Conservation (phyloP, 495 filamentous ascomycete genomes). For the Aspergillus ostianus region DNA sequence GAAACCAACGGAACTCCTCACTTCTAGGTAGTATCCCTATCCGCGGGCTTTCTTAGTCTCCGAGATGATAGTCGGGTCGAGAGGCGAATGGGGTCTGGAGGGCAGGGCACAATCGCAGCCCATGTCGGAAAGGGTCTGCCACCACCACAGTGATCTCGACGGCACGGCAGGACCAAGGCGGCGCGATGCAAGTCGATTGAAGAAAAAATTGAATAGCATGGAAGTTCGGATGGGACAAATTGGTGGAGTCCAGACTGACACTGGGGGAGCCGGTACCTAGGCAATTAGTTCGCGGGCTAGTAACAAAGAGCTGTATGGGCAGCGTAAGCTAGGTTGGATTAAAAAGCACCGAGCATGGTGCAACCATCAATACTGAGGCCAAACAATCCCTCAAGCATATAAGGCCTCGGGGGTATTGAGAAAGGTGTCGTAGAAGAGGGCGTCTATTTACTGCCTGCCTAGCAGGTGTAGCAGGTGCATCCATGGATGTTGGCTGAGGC, state of each 20-base stretch:
- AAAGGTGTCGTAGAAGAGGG: no score
- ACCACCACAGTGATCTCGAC: conserved; percentile 8
- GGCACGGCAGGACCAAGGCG: conserved; percentile 2
- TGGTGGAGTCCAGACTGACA: conserved; percentile 20
- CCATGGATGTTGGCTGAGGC: neutral
- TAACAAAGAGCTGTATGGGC: neutral
- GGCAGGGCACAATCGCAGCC: conserved; percentile 20
- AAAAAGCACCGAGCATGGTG: neutral
- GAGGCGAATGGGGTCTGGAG: conserved; percentile 18
- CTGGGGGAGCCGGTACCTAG: conserved; percentile 8
- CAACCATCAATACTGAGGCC: neutral
- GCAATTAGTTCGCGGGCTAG: conserved; percentile 5
- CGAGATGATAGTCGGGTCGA: conserved; percentile 13
- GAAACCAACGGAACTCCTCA: conserved; percentile 13
- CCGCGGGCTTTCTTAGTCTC: conserved; percentile 13
- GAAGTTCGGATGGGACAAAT: conserved; percentile 17
- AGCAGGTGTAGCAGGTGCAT: no score
- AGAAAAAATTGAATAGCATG: conserved; percentile 8
- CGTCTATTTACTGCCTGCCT: no score
- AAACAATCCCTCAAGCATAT: no score
- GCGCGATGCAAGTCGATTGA: neutral
- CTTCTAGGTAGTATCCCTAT: conserved; percentile 15
- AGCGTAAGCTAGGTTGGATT: neutral
- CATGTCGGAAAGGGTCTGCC: conserved; percentile 21
- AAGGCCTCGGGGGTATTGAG: no score